Percentiles rank a stretch among this genome's conserved stretches.
phyloP scores from a whole-genome alignment of 2,329 filamentous ascomycete genomes.

The Diplodia mutila region DNA sequence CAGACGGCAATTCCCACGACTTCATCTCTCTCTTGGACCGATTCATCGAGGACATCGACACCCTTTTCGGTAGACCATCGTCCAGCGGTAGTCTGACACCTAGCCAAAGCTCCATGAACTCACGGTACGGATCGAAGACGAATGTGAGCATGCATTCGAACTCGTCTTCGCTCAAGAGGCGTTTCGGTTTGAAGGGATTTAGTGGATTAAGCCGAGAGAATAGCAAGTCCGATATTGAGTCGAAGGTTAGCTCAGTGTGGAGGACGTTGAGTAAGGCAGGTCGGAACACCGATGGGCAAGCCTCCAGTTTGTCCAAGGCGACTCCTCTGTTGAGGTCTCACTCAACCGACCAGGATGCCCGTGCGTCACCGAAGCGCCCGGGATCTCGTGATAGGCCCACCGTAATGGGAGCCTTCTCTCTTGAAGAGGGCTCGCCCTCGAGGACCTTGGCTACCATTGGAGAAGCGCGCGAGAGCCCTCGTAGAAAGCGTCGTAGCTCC shows the following conservation, averaged over 20 bases:
- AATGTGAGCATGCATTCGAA: constrained; percentile 82
- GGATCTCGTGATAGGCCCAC: constrained; percentile 59
- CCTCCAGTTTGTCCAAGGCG: constrained; percentile 67
- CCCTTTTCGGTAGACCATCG: constrained; percentile 72
- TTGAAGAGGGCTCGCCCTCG: constrained; percentile 51
- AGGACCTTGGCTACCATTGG: constrained; percentile 48
- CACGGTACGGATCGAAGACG: constrained; percentile 60
- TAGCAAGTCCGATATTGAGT: constrained; percentile 71
- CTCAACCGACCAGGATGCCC: constrained; percentile 71
- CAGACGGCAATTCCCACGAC: constrained; percentile 74
- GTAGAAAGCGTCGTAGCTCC: constrained; percentile 87
- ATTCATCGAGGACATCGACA: constrained; percentile 85
- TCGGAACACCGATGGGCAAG: constrained; percentile 62
- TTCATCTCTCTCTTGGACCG: constrained; percentile 89
- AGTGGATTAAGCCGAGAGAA: constrained; percentile 70
- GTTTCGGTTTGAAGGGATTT: constrained; percentile 74
- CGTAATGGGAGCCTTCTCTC: constrained; percentile 52
- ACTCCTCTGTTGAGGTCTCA: constrained; percentile 68
- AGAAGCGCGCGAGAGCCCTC: constrained; percentile 52
- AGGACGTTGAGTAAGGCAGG: constrained; percentile 83
- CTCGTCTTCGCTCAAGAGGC: constrained; percentile 75
- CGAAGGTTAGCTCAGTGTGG: constrained; percentile 77
- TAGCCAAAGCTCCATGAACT: constrained; percentile 63
- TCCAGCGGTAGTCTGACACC: constrained; percentile 51
- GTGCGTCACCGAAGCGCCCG: constrained; percentile 55